phyloP scores from a whole-genome alignment of 2,329 filamentous ascomycete genomes.

The Pseudopyricularia javanii region DNA sequence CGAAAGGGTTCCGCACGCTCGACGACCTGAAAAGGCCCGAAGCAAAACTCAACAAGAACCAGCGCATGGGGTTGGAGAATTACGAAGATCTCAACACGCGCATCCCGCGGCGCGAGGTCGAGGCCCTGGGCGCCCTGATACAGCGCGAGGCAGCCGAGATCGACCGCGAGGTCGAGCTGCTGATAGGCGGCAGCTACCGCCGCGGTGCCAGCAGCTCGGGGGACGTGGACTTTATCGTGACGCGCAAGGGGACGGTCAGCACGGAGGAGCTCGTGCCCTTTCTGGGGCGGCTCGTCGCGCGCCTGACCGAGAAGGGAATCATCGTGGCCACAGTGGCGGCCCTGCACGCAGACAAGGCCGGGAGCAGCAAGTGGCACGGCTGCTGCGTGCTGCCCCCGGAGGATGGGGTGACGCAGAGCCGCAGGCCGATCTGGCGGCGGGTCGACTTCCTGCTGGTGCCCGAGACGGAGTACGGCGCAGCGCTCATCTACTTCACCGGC shows the following conservation, averaged over 20 bases:
- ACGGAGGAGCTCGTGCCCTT: conserved; percentile 47
- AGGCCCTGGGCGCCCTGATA: conserved; percentile 55
- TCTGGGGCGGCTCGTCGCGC: conserved; percentile 48
- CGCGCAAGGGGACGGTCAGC: conserved; percentile 44
- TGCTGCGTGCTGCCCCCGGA: conserved; percentile 56
- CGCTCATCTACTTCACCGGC: conserved; percentile 88
- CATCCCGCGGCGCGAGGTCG: conserved; percentile 68
- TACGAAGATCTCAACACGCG: conserved; percentile 68
- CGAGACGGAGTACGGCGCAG: conserved; percentile 65
- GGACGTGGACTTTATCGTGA: conserved; percentile 80
- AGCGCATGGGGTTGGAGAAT: conserved; percentile 65
- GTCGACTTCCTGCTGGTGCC: conserved; percentile 82
- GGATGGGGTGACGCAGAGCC: background rate
- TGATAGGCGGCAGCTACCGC: conserved; percentile 75
- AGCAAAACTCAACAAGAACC: conserved; percentile 54
- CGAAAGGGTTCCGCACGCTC: conserved; percentile 61
- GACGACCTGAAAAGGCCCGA: conserved; percentile 49
- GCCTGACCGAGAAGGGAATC: conserved; percentile 49
- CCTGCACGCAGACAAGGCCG: conserved; percentile 18
- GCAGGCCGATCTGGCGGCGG: conserved; percentile 53
- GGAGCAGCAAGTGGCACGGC: conserved; percentile 81
- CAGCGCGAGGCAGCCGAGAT: conserved; percentile 41
- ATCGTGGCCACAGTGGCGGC: conserved; percentile 59
- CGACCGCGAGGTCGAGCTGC: conserved; percentile 54
- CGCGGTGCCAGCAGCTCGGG: conserved; percentile 62